Base-by-base conservation (phyloP, 2,329 filamentous ascomycete genomes). In the Trichoderma koningiopsis region DNA sequence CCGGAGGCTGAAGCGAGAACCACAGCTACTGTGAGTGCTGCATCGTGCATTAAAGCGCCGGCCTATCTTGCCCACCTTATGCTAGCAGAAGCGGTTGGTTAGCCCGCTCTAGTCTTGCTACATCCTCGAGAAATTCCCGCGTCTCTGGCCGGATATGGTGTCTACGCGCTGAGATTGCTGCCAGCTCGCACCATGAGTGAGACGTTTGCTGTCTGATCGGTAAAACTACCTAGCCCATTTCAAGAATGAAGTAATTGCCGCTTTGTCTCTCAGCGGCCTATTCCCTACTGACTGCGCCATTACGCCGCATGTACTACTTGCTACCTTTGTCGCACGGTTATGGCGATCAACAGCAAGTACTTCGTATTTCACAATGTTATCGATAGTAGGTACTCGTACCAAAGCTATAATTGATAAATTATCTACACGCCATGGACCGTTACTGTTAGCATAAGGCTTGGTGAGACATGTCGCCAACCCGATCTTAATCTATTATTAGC, bases 391-490 rank as follows among this genome's bases (percentile, higher is more conserved):
- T 33, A 56, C 27, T 16, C 19, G 19, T 22, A 49, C n/a, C 4
- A 49, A 49, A 10, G 22, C 47, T 47, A 5, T 19, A 47, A 49
- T 13, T 22, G 24, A 11, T 49, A 47, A 49, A 24, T 22, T 49
- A 11, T 49, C 47, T 49, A 49, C 47, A 49, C 27, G 27, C 55
- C 64, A 56, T 67, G 29, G 27, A 37, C 35, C 27, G 27, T 43
- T 56, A 56, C 59, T 52, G 35, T 37, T 52, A 49, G 55, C 31
- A 33, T 67, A 67, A 67, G 64, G 64, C 64, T 67, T 67, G 64
- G 64, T 67, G 64, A 67, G 64, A 67, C 64, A 67, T 59, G 49
- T 67, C 53, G 64, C 64, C 64, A 67, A 55, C 29, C 64, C 64
- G 64, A 67, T 67, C 64, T 67, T 35, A 59, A 58, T 67, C 64